Base-by-base conservation (phyloP, 176 grass and related monocot genomes). In the Lolium perenne region DNA sequence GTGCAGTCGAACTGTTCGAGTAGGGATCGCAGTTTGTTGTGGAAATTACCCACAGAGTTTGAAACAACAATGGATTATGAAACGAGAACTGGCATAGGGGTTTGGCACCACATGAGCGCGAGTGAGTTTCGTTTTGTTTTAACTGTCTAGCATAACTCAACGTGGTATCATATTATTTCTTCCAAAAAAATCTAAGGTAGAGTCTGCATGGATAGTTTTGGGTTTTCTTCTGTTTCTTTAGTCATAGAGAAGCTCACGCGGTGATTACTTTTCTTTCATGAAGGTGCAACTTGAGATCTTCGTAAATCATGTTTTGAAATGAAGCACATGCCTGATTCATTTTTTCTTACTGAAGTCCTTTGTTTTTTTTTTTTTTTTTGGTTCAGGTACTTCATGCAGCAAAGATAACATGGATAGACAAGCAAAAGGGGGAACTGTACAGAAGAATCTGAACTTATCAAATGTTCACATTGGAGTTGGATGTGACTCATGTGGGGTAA, bases 401-500 rank as follows among this genome's bases (percentile, higher is more conserved):
- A 74, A 89, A 81, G 54, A 86, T 54, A 47, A 45, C 23, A 70
- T 67, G 12, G 61, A 68, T 69, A 77, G 54, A 60, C 17, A 32
- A 60, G 49, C 55, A 66, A 83, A 81, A 58, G 85, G 77, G 55
- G 50, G 32, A 47, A 51, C 26, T 61, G 82, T 16, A 60, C 53
- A 25, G 7, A 21, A 18, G 38, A 38, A 71, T 88, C 77, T 66
- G 1, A 79, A 87, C 46, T 45, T 73, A 49, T 80, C 45, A 40
- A 57, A 92, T 82, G 23, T 93, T 90, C 92, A 99, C 38, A 5
- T 88, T 69, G 90, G 92, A 50, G 88, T 96, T 80, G 97, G 94
- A 43, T 99, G 97, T 4, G 97, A 99, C 83, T 85, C 88, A 60
- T 99, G 97, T 80, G 97, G 97, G 92, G 97, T 99, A 98, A 4